A percentile compares a stretch with the other conserved stretches of the same genome.
Conservation (phyloP, 768 basidiomycete species). For the Tylopilus cervinicoccineus region DNA sequence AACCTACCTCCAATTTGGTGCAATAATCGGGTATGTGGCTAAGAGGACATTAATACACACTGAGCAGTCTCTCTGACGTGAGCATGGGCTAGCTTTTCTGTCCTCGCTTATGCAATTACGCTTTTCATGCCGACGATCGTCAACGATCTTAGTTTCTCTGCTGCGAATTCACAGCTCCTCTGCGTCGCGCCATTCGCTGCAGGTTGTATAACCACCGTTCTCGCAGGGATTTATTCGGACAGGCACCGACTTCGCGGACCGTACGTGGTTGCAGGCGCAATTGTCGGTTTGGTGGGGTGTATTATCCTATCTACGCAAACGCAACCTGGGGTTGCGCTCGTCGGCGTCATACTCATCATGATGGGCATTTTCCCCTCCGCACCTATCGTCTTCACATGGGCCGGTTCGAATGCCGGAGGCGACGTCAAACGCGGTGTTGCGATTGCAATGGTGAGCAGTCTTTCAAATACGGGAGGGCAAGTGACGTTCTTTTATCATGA, state of each 20-base stretch:
- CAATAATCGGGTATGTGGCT: constrained; percentile 37
- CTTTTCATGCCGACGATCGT: neutral
- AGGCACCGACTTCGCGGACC: neutral
- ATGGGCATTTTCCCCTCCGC: neutral
- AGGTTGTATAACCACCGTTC: neutral
- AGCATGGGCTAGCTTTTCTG: neutral
- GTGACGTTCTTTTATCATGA: neutral
- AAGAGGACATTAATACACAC: neutral
- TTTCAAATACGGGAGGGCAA: neutral
- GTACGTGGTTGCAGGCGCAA: neutral
- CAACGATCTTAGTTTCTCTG: neutral
- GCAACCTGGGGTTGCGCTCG: neutral
- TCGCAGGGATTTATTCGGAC: neutral
- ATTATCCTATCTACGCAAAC: neutral
- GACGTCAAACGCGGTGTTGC: neutral
- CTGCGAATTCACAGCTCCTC: neutral
- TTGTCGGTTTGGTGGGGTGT: neutral
- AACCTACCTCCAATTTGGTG: constrained; percentile 26
- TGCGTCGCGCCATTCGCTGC: neutral
- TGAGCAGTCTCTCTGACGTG: neutral
- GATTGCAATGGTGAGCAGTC: neutral
- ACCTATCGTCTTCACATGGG: neutral
- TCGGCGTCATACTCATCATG: neutral
- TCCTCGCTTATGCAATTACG: neutral
- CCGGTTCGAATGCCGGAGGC: neutral